Conservation (phyloP, 164 flowering plant genomes). For the Dillenia turbinata region DNA sequence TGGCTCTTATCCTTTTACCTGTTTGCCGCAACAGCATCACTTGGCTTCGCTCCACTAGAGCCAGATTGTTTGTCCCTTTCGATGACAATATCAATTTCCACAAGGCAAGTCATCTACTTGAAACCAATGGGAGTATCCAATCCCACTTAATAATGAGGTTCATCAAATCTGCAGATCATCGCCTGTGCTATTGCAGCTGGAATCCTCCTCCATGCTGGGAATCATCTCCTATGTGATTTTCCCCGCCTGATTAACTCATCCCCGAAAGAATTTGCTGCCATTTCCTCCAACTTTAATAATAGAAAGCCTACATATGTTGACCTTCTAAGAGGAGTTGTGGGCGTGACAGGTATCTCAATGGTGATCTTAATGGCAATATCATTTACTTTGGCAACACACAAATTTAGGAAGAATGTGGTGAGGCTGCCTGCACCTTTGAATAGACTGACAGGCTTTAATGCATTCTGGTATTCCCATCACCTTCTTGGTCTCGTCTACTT, state of each 20-base stretch:
- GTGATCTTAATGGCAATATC: constrained; percentile 63
- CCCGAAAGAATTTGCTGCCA: constrained; percentile 41
- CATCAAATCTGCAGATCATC: constrained; percentile 43
- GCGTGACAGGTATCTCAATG: constrained; percentile 75
- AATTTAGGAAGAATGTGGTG: constrained; percentile 56
- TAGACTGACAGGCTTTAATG: constrained; percentile 88
- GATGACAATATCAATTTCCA: constrained; percentile 93
- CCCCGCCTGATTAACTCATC: constrained; percentile 55
- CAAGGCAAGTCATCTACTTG: constrained; percentile 43
- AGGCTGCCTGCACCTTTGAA: constrained; percentile 74
- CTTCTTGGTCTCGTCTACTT: constrained; percentile 69
- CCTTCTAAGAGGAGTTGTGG: constrained; percentile 54
- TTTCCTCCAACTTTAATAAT: constrained; percentile 58
- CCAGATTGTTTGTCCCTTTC: constrained; percentile 68
- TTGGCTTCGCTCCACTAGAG: constrained; percentile 85
- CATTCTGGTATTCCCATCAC: constrained; percentile 98
- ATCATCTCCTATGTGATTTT: constrained; percentile 79
- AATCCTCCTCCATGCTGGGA: constrained; percentile 62
- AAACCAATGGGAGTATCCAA: too few relatives aligned
- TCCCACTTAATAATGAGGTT: too few relatives aligned
- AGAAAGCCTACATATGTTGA: constrained; percentile 48
- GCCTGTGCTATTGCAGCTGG: constrained; percentile 66
- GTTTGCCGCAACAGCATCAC: constrained; percentile 88
- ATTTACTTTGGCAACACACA: constrained; percentile 64
- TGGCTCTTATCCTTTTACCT: constrained; percentile 85